Evolutionary conservation across 2,329 filamentous ascomycete genomes (phyloP).

Genomic region (Epichloe brachyelytri): DNA sequence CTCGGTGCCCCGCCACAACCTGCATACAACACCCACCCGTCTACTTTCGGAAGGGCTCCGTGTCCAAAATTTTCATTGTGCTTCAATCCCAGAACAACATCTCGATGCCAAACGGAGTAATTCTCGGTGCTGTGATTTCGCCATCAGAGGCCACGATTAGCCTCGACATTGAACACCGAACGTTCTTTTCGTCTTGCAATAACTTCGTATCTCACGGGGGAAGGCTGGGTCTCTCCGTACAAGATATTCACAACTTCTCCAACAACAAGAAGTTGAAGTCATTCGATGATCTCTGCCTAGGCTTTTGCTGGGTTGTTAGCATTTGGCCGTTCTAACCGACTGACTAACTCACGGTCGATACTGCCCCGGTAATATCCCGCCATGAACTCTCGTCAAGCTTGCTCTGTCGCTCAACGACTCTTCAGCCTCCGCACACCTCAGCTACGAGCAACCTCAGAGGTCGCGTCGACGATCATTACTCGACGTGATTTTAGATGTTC

Average conservation of each 20-base stretch:
- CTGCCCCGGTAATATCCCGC: background rate
- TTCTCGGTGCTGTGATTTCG: background rate
- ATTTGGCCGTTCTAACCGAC: background rate
- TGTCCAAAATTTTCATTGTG: background rate
- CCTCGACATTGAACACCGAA: background rate
- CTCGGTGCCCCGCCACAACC: background rate
- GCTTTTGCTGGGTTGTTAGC: background rate
- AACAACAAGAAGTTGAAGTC: background rate
- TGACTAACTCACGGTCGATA: background rate
- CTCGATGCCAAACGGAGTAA: background rate
- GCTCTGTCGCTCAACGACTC: constrained; percentile 7
- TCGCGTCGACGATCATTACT: background rate
- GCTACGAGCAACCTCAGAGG: background rate
- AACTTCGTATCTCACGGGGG: background rate
- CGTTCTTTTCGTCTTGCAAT: background rate
- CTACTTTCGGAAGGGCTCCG: background rate
- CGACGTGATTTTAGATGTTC: constrained; percentile 1
- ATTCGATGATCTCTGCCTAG: background rate
- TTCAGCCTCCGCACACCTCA: background rate
- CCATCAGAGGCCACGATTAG: background rate
- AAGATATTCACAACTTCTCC: background rate
- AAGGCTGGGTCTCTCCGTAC: background rate
- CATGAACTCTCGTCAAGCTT: constrained; percentile 8
- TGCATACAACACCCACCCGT: background rate
- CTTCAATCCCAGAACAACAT: background rate